phyloP scores from a whole-genome alignment of 164 flowering plant genomes.

The Piper longum region DNA sequence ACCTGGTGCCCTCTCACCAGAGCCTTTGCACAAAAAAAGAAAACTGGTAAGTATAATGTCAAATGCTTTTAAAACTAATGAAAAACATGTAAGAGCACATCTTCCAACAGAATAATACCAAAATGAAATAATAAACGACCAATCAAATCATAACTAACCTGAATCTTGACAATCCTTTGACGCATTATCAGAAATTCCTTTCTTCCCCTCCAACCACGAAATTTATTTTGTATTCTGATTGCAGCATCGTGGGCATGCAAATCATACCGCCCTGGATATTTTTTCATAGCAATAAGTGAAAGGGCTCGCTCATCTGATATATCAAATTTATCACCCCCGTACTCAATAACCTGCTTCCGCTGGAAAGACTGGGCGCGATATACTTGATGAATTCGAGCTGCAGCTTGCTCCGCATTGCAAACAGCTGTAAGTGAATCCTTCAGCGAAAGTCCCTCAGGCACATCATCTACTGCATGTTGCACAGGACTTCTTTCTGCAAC shows the following conservation, averaged over 20 bases:
- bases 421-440: slow-evolving; percentile 90
- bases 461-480: slow-evolving; percentile 27
- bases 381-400: slow-evolving; percentile 84
- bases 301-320: slow-evolving; percentile 59
- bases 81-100: too few relatives aligned
- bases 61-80: not conserved
- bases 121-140: not conserved
- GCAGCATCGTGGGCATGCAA: slow-evolving; percentile 72
- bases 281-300: slow-evolving; percentile 46
- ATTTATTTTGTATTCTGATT: slow-evolving; percentile 72
- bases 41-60: not conserved
- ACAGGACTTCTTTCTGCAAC: slow-evolving; percentile 36
- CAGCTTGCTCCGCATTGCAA: slow-evolving; percentile 88
- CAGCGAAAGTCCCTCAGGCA: slow-evolving; percentile 35
- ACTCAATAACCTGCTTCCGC: slow-evolving; percentile 52
- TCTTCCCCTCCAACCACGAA: slow-evolving; percentile 83
- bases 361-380: slow-evolving; percentile 86
- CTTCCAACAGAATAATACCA: not conserved
- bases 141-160: slow-evolving; percentile 31
- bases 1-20: slow-evolving; percentile 98
- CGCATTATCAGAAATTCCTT: slow-evolving; percentile 66
- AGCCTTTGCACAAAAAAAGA: slow-evolving; percentile 31
- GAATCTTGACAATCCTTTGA: slow-evolving; percentile 75
- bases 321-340: slow-evolving; percentile 40
- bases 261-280: slow-evolving; percentile 37